Conservation (phyloP, 192 early-diverging fungal genomes). For the Irineochytrium annulatum region DNA sequence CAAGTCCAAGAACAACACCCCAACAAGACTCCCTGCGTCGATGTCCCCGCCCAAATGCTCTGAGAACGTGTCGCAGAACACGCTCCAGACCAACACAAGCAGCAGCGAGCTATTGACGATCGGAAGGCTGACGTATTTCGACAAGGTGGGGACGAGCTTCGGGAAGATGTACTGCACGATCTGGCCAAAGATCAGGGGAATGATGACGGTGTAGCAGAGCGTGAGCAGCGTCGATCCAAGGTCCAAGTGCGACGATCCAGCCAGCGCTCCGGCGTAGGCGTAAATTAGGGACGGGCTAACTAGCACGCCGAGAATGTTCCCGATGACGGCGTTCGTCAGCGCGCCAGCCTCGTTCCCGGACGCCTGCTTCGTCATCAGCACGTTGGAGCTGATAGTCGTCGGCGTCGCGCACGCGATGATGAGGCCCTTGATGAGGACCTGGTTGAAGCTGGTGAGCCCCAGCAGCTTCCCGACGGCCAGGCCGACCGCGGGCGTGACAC, state of each 20-base stretch:
- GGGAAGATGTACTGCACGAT: slow-evolving; percentile 23
- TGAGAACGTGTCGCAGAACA: slow-evolving; percentile 68
- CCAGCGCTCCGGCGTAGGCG: slow-evolving; percentile 36
- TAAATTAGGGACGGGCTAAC: slow-evolving; percentile 53
- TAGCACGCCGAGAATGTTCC: slow-evolving; percentile 66
- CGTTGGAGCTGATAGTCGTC: slow-evolving; percentile 73
- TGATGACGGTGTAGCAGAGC: slow-evolving; percentile 58
- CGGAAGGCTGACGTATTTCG: slow-evolving; percentile 46
- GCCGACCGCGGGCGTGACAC: slow-evolving; percentile 58
- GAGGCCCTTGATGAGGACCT: slow-evolving; percentile 54
- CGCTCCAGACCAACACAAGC: slow-evolving; percentile 64
- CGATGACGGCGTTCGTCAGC: slow-evolving; percentile 63
- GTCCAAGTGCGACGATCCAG: slow-evolving; percentile 35
- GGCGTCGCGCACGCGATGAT: slow-evolving; percentile 62
- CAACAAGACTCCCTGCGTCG: slow-evolving; percentile 45
- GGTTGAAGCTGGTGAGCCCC: slow-evolving; percentile 45
- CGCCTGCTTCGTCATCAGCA: slow-evolving; percentile 71
- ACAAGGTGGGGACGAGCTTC: slow-evolving; percentile 39
- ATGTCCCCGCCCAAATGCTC: slow-evolving; percentile 48
- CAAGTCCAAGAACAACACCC: slow-evolving; percentile 49
- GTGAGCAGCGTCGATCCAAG: slow-evolving; percentile 50
- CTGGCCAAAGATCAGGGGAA: slow-evolving; percentile 58
- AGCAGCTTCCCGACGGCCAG: slow-evolving; percentile 54
- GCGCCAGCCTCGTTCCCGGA: slow-evolving; percentile 62
- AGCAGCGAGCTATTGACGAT: slow-evolving; percentile 55